These are phyloP conservation scores for Graphiopsis chlorocephala DNA, from an alignment of 2,329 filamentous ascomycete species.

Conservation along the genomic window DNA sequence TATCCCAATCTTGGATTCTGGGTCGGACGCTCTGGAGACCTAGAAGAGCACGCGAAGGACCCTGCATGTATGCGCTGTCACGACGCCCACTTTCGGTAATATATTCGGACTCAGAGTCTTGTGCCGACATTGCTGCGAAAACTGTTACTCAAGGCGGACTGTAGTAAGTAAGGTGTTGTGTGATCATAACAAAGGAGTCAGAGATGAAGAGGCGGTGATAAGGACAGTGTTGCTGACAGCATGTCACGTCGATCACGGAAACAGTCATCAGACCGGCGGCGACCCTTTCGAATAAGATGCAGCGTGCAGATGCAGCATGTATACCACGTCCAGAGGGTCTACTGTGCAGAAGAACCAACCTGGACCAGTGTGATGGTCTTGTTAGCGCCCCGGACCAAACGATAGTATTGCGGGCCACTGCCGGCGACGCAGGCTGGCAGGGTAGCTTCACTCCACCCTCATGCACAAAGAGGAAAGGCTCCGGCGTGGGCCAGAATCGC, in stretches of 20 bases:
- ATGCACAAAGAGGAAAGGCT: background rate
- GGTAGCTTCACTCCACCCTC: conserved; percentile 2
- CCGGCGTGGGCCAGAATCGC: background rate
- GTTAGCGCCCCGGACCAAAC: background rate
- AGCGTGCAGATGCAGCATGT: background rate
- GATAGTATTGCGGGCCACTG: background rate
- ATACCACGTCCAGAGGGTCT: conserved; percentile 1
- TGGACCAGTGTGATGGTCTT: conserved; percentile 5
- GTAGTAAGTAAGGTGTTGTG: background rate
- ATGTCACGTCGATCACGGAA: background rate
- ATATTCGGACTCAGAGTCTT: conserved; percentile 5
- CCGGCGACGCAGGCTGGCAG: background rate
- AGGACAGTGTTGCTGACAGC: background rate
- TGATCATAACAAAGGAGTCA: background rate
- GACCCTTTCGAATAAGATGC: background rate
- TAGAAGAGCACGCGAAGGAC: background rate
- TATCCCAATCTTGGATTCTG: conserved; percentile 4
- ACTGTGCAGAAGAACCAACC: background rate
- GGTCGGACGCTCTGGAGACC: background rate
- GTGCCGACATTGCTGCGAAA: conserved; percentile 10
- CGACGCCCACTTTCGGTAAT: conserved; percentile 14
- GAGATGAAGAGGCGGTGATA: background rate
- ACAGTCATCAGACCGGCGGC: background rate
- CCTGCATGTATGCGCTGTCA: conserved; percentile 16
- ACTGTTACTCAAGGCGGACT: background rate